Percentiles rank a stretch among this genome's conserved stretches.
These are phyloP conservation scores for Pseudopyrenochaeta lycopersici DNA, from an alignment of 2,329 filamentous ascomycete species.

Conservation along the genomic window DNA sequence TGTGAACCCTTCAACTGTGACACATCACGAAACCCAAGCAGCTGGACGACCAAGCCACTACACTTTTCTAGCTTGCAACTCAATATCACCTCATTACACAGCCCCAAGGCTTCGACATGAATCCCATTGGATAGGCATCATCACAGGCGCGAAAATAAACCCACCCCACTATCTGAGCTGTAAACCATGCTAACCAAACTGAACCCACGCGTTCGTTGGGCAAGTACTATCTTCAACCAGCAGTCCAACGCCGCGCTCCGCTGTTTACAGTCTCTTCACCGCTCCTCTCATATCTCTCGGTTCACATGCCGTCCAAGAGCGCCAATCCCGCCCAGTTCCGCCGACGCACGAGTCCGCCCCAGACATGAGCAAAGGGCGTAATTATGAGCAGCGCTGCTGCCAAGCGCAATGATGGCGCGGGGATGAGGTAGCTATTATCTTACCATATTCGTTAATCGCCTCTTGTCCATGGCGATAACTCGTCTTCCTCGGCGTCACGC, in stretches of 20 bases:
- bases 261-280: slow-evolving; percentile 1
- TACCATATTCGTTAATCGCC: too few species aligned
- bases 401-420: too few species aligned
- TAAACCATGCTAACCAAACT: too few species aligned
- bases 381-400: too few species aligned
- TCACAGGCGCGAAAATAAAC: neutral
- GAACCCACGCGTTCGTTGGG: neutral
- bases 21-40: neutral
- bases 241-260: too few species aligned
- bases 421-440: too few species aligned
- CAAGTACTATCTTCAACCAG: neutral
- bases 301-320: slow-evolving; percentile 8
- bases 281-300: neutral
- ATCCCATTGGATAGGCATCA: neutral
- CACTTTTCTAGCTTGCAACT: neutral
- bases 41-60: slow-evolving; percentile 6
- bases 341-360: slow-evolving; percentile 5
- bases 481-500: too few species aligned
- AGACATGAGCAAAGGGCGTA: neutral
- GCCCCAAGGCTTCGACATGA: neutral
- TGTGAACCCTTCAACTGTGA: slow-evolving; percentile 1
- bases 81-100: neutral
- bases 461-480: too few species aligned
- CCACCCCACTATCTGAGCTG: too few species aligned
- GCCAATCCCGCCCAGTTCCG: slow-evolving; percentile 10